These are phyloP conservation scores for Rhynchospora pubera DNA, from an alignment of 176 grass and related monocot genomes.

Conservation along the genomic window DNA sequence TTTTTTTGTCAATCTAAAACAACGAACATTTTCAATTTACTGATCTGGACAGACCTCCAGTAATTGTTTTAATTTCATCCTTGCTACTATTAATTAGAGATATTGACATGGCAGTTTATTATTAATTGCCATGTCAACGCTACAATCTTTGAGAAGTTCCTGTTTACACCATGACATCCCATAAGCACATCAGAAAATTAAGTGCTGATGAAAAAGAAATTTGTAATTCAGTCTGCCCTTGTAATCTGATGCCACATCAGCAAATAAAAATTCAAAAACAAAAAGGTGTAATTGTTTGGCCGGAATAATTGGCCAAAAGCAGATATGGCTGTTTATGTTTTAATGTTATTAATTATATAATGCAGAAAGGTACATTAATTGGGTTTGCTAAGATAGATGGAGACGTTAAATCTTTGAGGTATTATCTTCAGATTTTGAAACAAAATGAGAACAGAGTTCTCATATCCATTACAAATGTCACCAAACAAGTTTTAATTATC, in stretches of 20 bases:
- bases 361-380: background rate
- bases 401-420: background rate
- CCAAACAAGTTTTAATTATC: background rate
- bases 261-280: background rate
- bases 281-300: background rate
- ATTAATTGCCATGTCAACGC: background rate
- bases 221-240: no score
- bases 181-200: background rate
- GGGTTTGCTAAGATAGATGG: background rate
- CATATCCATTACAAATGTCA: background rate
- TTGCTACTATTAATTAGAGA: background rate
- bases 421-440: background rate
- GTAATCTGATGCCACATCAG: slow-evolving; percentile 5
- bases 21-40: background rate
- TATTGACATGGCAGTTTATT: background rate
- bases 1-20: background rate
- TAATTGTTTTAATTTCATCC: background rate
- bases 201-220: no score
- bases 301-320: background rate
- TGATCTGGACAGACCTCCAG: background rate
- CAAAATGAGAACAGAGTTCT: slow-evolving; percentile 4
- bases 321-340: background rate
- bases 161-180: background rate
- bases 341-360: background rate
- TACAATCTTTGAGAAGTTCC: background rate